Evolutionary conservation across 1,139 yeast species (phyloP).

Genomic region (Meyerozyma athensensis): DNA sequence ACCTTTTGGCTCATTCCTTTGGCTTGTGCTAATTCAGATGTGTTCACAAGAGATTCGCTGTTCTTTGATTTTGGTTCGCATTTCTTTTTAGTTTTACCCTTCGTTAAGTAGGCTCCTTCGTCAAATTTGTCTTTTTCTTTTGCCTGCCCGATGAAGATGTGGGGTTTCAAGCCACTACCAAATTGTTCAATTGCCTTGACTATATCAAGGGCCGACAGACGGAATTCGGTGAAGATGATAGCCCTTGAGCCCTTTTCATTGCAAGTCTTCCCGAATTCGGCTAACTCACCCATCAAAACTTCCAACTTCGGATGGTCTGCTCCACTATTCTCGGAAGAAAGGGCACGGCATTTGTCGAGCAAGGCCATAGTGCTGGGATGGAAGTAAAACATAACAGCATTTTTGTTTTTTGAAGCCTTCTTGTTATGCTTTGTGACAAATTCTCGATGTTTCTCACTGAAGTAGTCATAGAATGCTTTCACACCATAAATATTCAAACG

Average conservation of each 20-base stretch:
- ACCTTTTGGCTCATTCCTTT: slow-evolving; percentile 67
- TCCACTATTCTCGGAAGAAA: slow-evolving; percentile 35
- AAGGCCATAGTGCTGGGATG: slow-evolving; percentile 45
- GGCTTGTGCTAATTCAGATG: slow-evolving; percentile 51
- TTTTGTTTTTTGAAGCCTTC: slow-evolving; percentile 51
- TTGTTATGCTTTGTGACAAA: slow-evolving; percentile 52
- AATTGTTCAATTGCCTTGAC: slow-evolving; percentile 55
- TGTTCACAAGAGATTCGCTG: slow-evolving; percentile 16
- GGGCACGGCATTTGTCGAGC: slow-evolving; percentile 39
- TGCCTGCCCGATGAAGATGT: slow-evolving; percentile 86
- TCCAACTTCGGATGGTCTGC: slow-evolving; percentile 77
- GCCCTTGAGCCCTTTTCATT: slow-evolving; percentile 53
- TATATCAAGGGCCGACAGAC: slow-evolving; percentile 88
- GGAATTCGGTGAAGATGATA: slow-evolving; percentile 79
- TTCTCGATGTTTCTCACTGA: slow-evolving; percentile 53
- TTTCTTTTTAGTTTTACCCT: slow-evolving; percentile 27
- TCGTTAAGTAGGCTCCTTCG: slow-evolving; percentile 41
- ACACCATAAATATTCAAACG: slow-evolving; percentile 80
- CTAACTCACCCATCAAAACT: slow-evolving; percentile 52
- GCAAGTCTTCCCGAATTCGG: slow-evolving; percentile 44
- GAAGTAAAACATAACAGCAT: slow-evolving; percentile 55
- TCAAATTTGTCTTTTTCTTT: slow-evolving; percentile 58
- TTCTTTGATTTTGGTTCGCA: slow-evolving; percentile 12
- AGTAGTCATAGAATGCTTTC: slow-evolving; percentile 65
- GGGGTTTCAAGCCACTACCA: slow-evolving; percentile 51